Base-by-base conservation (phyloP, 2,329 filamentous ascomycete species). In the Talaromyces sp. region DNA sequence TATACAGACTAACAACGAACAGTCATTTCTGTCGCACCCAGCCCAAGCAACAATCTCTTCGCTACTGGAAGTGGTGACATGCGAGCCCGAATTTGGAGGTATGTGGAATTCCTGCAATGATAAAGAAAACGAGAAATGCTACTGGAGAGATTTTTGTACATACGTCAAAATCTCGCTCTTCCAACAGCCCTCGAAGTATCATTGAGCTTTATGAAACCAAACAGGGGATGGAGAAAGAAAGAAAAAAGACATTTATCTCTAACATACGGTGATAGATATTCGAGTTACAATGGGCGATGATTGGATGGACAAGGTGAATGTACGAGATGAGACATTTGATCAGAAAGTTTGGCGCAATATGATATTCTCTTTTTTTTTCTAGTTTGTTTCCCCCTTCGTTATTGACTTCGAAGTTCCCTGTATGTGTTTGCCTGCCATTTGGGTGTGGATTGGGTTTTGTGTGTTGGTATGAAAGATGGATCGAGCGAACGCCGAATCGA, bases 21-120 rank as follows among this genome's bases (percentile, higher is more conserved):
- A 85, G 94, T 99, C 66, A 97, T 97, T 68, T 97, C 92, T 2
- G 94, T 99, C 54, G 93, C 94, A 1, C 94, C 94, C 21, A 96
- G 91, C 74, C 94, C 94, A 15, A 86, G 84, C 37, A 92, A 91
- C 59, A 85, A 86, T 63, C 87, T 91, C 70, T 99, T 99, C 71
- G 94, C 94, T 40, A 99, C 94, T 5, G 94, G 94, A 62, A 97
- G 92, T 65, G 94, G 94, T 67, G 94, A 99, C 73, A 96, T 96
- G 90, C 89, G 93, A 72, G 94, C 94, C 56, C 87, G 94, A 69
- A 97, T 99, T 77, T 99, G 94, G 94, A 91, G 89, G 67, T 97
- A 67, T 65, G 72, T 68, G 58, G 57, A 53, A 48, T 41, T 60
- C 46, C 58, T 36, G 40, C 48, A 33, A 60, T 60, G 51, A 60